phyloP scores from a whole-genome alignment of 768 basidiomycete species.

The Lactarius indigo region DNA sequence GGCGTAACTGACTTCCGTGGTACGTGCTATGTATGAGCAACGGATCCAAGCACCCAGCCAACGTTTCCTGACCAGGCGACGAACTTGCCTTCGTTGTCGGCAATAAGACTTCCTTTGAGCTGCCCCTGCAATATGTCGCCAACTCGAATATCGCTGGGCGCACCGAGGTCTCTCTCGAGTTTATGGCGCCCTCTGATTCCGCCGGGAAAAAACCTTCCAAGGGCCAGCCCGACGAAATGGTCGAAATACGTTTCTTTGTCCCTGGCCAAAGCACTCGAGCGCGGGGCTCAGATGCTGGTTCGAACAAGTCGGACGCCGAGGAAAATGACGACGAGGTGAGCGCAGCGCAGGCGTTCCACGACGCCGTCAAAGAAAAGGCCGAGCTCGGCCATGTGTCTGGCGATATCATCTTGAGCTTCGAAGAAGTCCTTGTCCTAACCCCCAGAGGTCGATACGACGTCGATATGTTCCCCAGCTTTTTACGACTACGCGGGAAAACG shows the following conservation, averaged over 20 bases:
- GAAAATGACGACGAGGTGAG: conserved; percentile 74
- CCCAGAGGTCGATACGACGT: conserved; percentile 97
- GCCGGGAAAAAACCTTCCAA: conserved; percentile 41
- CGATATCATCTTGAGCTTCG: conserved; percentile 90
- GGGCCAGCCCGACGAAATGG: conserved; percentile 72
- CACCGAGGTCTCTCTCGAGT: conserved; percentile 99
- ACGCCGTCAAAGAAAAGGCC: conserved; percentile 92
- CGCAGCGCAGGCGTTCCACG: conserved; percentile 96
- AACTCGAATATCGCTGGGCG: conserved; percentile 98
- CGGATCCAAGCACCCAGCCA: conserved; percentile 10
- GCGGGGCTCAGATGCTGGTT: conserved; percentile 67
- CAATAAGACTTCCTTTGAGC: conserved; percentile 83
- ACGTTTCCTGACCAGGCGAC: conserved; percentile 51
- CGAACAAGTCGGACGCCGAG: conserved; percentile 68
- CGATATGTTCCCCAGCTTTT: conserved; percentile 94
- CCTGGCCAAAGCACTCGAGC: conserved; percentile 67
- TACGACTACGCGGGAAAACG: conserved; percentile 95
- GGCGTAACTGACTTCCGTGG: conserved; percentile 93
- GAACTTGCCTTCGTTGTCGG: conserved; percentile 90
- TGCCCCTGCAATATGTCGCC: conserved; percentile 81
- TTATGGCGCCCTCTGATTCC: conserved; percentile 52
- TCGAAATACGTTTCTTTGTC: conserved; percentile 95
- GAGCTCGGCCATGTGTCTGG: conserved; percentile 90
- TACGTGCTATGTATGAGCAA: conserved; percentile 32
- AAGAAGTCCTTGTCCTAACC: conserved; percentile 91